Conservation (phyloP, 2,329 filamentous ascomycete species). For the Aspergillus sp. region DNA sequence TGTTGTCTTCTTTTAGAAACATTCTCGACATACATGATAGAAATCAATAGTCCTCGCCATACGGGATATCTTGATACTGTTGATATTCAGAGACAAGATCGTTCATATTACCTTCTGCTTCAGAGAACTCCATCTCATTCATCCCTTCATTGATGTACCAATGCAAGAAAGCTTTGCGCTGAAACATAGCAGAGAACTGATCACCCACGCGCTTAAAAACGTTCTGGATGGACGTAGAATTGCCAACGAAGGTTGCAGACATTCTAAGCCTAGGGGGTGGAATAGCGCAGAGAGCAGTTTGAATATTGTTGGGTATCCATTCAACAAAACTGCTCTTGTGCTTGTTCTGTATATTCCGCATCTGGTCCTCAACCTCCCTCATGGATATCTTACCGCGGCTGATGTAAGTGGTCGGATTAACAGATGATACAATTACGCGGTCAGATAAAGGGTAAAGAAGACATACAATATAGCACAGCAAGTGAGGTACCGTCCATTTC, state of each 20-base stretch:
- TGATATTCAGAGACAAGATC: conserved; percentile 99
- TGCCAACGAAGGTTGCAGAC: conserved; percentile 98
- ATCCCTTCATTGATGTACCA: conserved; percentile 99
- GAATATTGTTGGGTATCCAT: conserved; percentile 99
- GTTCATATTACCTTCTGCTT: conserved; percentile 99
- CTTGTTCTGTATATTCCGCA: conserved; percentile 99
- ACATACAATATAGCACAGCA: too few species aligned
- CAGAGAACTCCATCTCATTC: conserved; percentile 99
- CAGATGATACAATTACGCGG: too few species aligned
- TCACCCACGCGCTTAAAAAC: conserved; percentile 99
- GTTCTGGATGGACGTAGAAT: conserved; percentile 99
- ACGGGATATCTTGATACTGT: conserved; percentile 84
- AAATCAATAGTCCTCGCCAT: too few species aligned
- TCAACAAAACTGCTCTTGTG: conserved; percentile 99
- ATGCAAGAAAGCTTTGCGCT: conserved; percentile 99
- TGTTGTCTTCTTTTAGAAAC: too few species aligned
- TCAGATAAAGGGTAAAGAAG: too few species aligned
- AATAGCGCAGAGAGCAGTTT: conserved; percentile 98
- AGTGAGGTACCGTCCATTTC: too few species aligned
- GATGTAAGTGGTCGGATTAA: background rate
- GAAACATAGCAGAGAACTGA: conserved; percentile 99
- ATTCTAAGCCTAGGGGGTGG: conserved; percentile 96
- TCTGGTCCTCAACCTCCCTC: conserved; percentile 99
- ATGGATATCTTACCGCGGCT: conserved; percentile 98
- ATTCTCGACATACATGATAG: too few species aligned